A percentile compares a stretch with the other conserved stretches of the same genome.
Evolutionary conservation across 2,329 filamentous ascomycete species (phyloP).

Genomic region (Penicillium capsulatum): DNA sequence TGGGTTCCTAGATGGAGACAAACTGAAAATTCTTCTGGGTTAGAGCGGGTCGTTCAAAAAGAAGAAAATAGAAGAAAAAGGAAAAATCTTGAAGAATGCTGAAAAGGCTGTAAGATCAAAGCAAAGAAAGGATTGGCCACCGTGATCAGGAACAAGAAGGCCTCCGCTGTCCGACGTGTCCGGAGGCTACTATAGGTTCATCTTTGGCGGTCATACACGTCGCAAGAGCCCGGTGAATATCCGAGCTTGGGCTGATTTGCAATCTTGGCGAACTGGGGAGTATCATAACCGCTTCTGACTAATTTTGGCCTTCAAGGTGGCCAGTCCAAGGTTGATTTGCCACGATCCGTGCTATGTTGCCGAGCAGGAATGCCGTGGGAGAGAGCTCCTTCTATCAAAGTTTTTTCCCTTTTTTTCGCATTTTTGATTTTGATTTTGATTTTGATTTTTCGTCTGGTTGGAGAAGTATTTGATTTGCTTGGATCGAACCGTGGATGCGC

Average conservation of each 20-base stretch:
- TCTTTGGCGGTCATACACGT: no score
- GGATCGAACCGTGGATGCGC: not conserved
- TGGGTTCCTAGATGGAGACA: conserved; percentile 1
- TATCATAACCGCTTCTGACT: no score
- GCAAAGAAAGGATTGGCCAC: not conserved
- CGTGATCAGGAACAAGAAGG: not conserved
- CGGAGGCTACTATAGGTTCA: no score
- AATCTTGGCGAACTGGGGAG: not conserved
- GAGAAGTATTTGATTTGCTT: no score
- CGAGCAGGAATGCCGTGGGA: conserved; percentile 7
- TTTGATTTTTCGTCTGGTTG: no score
- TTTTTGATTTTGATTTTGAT: not conserved
- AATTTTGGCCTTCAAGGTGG: not conserved
- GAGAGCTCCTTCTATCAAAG: not conserved
- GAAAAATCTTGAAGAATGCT: not conserved
- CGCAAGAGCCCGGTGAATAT: no score
- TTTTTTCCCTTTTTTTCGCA: not conserved
- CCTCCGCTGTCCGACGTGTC: no score
- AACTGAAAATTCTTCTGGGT: conserved; percentile 3
- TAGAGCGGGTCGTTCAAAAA: not conserved
- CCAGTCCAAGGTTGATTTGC: not conserved
- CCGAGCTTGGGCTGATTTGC: no score
- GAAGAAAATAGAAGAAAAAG: not conserved
- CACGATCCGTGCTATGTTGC: conserved; percentile 1
- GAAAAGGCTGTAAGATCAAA: not conserved